Conservation (phyloP, 2,329 filamentous ascomycete genomes). For the Metarhizium robertsii region DNA sequence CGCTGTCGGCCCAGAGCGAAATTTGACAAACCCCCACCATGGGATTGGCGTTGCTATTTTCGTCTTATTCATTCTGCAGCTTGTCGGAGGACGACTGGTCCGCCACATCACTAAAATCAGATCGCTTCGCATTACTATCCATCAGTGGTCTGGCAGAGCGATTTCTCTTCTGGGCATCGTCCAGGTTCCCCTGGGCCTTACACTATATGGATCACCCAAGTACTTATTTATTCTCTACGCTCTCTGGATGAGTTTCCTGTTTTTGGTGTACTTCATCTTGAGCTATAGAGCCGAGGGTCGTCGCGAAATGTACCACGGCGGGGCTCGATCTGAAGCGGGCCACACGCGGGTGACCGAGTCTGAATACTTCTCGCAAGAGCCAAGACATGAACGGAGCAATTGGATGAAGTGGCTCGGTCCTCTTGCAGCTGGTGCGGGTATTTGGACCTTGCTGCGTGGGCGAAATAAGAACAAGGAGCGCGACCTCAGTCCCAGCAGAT, state of each 20-base stretch:
- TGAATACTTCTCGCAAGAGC: slow-evolving; percentile 28
- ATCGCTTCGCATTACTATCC: slow-evolving; percentile 53
- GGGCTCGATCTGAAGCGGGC: slow-evolving; percentile 43
- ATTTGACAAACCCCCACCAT: slow-evolving; percentile 73
- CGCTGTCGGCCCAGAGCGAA: slow-evolving; percentile 64
- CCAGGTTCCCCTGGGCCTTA: slow-evolving; percentile 82
- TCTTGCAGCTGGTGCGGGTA: slow-evolving; percentile 41
- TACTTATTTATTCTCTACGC: slow-evolving; percentile 79
- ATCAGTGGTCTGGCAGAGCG: slow-evolving; percentile 77
- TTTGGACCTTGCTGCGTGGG: slow-evolving; percentile 35
- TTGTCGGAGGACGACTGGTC: slow-evolving; percentile 59
- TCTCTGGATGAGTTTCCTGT: slow-evolving; percentile 62
- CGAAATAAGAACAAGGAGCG: slow-evolving; percentile 31
- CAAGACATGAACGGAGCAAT: slow-evolving; percentile 20
- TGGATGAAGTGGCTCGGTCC: slow-evolving; percentile 40
- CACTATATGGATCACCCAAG: slow-evolving; percentile 84
- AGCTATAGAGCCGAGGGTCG: slow-evolving; percentile 57
- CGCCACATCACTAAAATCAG: slow-evolving; percentile 38
- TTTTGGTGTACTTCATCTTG: slow-evolving; percentile 71
- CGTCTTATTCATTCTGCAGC: slow-evolving; percentile 60
- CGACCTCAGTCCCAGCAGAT: slow-evolving; percentile 32
- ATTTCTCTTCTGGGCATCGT: slow-evolving; percentile 74
- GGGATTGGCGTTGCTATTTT: slow-evolving; percentile 76
- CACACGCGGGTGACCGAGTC: slow-evolving; percentile 29
- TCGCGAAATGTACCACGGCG: slow-evolving; percentile 45